Base-by-base conservation (phyloP, 257 asterid genomes). In the Perilla frutescens region DNA sequence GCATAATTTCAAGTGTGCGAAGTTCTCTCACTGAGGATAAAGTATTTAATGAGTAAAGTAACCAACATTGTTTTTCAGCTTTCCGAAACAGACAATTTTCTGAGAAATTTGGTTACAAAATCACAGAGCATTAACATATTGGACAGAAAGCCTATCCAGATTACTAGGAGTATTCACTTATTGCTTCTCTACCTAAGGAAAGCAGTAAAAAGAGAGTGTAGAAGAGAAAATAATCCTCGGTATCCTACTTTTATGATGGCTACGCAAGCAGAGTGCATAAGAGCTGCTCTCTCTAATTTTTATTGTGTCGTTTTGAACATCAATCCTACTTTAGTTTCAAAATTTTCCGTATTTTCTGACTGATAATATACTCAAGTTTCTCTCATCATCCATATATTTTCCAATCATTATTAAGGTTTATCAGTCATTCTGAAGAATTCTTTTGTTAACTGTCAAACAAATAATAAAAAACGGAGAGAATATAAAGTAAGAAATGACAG, bases 361-460 rank as follows among this genome's bases (percentile, higher is more conserved):
- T 34, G 4, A 34, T 34, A 34, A 34, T 2, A 34, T 8, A 20
- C 26, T 20, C 26, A 20, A 20, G 26, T 45, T 10, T 45, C 51
- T 45, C 51, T 7, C 36, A 54, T 26, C 5, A 54, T 1, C 13
- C 3, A 54, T 54, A 34, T 2, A 2, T 34, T 34, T 59, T 13
- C 65, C 5, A 6, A 34, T 34, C 10, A 59, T 5, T 32, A 13
- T 12, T 6, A 13, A n/a, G 39, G 55, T 36, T 63, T 20, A 9
- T 44, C 11, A 26, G 20, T 63, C 36, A 9, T 8, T 15, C 12
- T 12, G 43, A 45, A 55, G 54, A 58, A 53, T 83, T 83, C 37
- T 34, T 34, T 34, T 34, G 4, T 2, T 34, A 34, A 34, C 4
- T 34, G 26, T 34, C 11, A 48, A 48, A 4, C 1, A 48, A 11